Base-by-base conservation (phyloP, 305 asterid species). In the Solanum hybrid region DNA sequence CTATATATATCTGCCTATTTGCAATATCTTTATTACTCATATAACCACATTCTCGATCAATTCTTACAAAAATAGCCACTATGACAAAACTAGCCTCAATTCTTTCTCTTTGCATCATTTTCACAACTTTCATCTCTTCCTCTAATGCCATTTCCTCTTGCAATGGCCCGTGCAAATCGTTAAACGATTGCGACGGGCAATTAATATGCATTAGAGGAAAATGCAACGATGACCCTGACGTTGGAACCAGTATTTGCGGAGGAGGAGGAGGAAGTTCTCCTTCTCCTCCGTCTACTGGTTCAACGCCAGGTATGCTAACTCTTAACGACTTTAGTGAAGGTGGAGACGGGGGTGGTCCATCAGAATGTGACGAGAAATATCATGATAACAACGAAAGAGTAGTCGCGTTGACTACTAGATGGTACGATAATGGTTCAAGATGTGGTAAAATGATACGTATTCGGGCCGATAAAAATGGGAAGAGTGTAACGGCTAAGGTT, bases 341-440 rank as follows among this genome's bases (percentile, higher is more conserved):
- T 2, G 94, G 95, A 7, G 94, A 93, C 0, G 95, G 95, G 2
- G 95, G 95, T 1, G 93, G 79, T 0, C 90, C 92, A 2, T 91
- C 94, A 5, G 90, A 92, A 85, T 94, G 94, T 17, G 94, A 94
- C 16, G 82, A 31, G 2, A 13, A 37, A 20, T 93, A 79, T 92
- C 95, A 94, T 79, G 31, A 27, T 3, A 91, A 91, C 17, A 42
- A 20, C 3, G 93, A 92, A 37, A 81, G 72, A 0, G 88, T 94
- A 20, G 95, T 94, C 12, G 95, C 96, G 20, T 85, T 94, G 38
- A 91, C 94, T 22, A 93, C 95, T 3, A 92, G 92, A 5, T 94
- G 96, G 94, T 93, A 89, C 27, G 80, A 69, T 11, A 80, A 91
- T 4, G 92, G 93, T 0, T 90, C 95, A 4, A 89, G 94, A 20